These are phyloP conservation scores for Blastocystis sp. DNA, from an alignment of 352 stramenopile genomes.

Conservation along the genomic window DNA sequence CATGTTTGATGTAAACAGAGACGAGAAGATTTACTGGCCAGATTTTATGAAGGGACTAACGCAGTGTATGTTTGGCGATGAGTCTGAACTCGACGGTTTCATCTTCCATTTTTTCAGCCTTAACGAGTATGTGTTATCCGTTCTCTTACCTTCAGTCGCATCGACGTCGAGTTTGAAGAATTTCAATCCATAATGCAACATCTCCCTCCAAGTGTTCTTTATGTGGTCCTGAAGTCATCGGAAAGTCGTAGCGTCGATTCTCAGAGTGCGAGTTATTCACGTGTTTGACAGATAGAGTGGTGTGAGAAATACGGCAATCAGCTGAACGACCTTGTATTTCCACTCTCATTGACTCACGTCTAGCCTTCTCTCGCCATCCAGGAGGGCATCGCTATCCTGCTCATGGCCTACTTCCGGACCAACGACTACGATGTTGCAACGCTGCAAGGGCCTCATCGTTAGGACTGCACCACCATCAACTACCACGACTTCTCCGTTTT, in stretches of 20 bases:
- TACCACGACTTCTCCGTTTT: slow-evolving; percentile 55
- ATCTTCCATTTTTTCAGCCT: slow-evolving; percentile 45
- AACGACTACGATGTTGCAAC: not conserved
- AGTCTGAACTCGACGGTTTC: slow-evolving; percentile 8
- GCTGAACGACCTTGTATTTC: slow-evolving; percentile 7
- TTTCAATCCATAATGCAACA: slow-evolving; percentile 50
- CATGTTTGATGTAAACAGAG: slow-evolving; percentile 16
- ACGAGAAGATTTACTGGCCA: slow-evolving; percentile 44
- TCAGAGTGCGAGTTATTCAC: not conserved
- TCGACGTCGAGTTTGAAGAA: slow-evolving; percentile 18
- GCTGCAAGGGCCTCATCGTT: not conserved
- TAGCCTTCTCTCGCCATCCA: slow-evolving; percentile 16
- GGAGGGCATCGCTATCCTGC: not conserved
- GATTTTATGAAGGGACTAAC: slow-evolving; percentile 22
- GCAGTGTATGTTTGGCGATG: not conserved
- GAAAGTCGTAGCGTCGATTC: not conserved
- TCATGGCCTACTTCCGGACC: slow-evolving; percentile 26
- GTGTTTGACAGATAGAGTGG: slow-evolving; percentile 14
- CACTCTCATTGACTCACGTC: not conserved
- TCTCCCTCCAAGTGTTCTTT: slow-evolving; percentile 34
- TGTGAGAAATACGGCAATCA: slow-evolving; percentile 7
- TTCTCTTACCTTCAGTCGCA: not conserved
- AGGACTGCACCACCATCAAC: not conserved
- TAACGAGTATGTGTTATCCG: not conserved
- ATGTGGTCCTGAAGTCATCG: slow-evolving; percentile 16